Evolutionary conservation across 176 grass and related monocot genomes (phyloP), one percentile per base, ranked within the genome.

Genomic region (Bromus sterilis): DNA sequence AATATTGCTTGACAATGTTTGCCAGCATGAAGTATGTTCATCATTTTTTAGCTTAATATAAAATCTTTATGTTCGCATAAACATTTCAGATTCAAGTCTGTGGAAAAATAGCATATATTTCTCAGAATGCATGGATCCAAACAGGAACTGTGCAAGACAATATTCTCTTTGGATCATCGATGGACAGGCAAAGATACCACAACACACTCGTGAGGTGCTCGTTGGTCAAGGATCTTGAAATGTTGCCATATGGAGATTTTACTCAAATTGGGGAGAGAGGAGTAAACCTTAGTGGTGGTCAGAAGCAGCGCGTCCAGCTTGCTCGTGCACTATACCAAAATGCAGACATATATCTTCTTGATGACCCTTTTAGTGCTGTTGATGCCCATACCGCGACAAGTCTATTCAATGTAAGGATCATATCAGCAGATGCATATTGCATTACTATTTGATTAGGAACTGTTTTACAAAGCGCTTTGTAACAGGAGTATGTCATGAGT

Each of bases 181-280:
- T 95, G 92, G 82, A 98, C 71, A 74, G 21, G 46, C 51, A 98
- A 88, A 95, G 88, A 61, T 98, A 95, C 56, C 44, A 84, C 69
- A 72, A 91, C 65, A 91, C 92, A 68, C 93, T 98, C 37, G 71
- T 61, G 14, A 93, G 33, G 46, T 98, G 92, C 56, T 93, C 93
- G 71, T 80, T 98, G 26, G 87, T 91, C 2, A 91, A 98, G 68
- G 92, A 98, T 56, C 89, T 98, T 76, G 76, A 86, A 84, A 91
- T 93, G 78, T 41, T 98, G 20, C 96, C 90, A 62, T 89, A 86
- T 33, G 88, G 93, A 69, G 93, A 98, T 11, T 39, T 15, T 62
- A 98, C 96, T 80, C 80, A 95, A 88, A 98, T 98, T 56, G 93
- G 96, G 18, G 96, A 98, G 79, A 91, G 96, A 88, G 96, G 96